Evolutionary conservation across 2,329 filamentous ascomycete species (phyloP), one percentile per base, ranked within the genome.

Genomic region (Microdochium nivale): DNA sequence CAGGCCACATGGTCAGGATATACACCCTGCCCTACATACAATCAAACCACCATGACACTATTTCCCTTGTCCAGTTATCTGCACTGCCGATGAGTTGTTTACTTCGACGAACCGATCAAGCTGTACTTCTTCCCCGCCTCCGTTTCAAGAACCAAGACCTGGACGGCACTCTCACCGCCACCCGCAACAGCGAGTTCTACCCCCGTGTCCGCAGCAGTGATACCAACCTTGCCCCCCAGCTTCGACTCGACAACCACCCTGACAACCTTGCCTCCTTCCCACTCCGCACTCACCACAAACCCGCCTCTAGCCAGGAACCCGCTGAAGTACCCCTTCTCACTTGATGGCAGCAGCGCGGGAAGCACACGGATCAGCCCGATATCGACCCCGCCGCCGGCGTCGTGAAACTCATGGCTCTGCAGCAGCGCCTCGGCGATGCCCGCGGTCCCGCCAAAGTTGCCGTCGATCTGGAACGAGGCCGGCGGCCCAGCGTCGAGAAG

Each of bases 401-500:
- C 40, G 16, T 24, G n/a, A 44, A 25, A 43, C 35, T 51, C 54
- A 19, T 58, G 56, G 56, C 62, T 56, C 55, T 76, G 73, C 10
- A 76, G 51, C 37, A 76, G 51, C 62, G 70, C 70, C 59, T 76
- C 74, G 1, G 70, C 59, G 16, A 77, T 69, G 2, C 71, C 74
- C 1, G 72, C 72, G 8, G 67, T 67, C 2, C 68, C 68, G 1
- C 74, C 74, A 54, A 76, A 74, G 51, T 77, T 77, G 0, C 74
- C 74, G 55, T 77, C 74, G 21, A 75, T 73, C 56, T 77, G 74
- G 56, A 76, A 76, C 24, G 33, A 21, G 14, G 40, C 40, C 24
- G 68, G 67, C 4, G 68, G 69, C 40, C 70, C 69, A 5, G 61
- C 64, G 49, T 75, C 71, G 3, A 55, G 40, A 3, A 44, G 40